A percentile compares a stretch with the other conserved stretches of the same genome.
These are phyloP conservation scores for Cladophialophora immunda DNA, from an alignment of 2,329 filamentous ascomycete species.

Conservation along the genomic window DNA sequence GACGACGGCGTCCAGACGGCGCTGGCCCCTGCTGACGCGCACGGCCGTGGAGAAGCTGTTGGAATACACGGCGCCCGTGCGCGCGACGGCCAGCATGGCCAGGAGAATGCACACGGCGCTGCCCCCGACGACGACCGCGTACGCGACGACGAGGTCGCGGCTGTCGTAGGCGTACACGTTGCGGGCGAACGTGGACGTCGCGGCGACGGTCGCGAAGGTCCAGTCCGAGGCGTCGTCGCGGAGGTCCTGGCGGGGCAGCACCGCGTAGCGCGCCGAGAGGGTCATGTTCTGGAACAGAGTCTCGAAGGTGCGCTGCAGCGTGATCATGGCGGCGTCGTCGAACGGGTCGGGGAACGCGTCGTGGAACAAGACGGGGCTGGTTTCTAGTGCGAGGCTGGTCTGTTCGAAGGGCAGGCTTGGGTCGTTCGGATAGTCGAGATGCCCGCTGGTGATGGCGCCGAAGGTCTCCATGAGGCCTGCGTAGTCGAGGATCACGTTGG, in stretches of 20 bases:
- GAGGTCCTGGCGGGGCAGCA: constrained; percentile 14
- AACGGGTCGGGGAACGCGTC: constrained; percentile 13
- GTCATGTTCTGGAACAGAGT: constrained; percentile 15
- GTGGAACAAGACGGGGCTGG: constrained; percentile 15
- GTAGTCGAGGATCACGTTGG: constrained; percentile 11
- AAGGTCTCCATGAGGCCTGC: constrained; percentile 16
- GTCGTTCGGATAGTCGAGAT: constrained; percentile 9
- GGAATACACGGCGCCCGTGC: constrained; percentile 16
- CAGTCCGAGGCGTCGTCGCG: constrained; percentile 6
- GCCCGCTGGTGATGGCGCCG: constrained; percentile 13
- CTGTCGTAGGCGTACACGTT: constrained; percentile 13
- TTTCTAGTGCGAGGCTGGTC: constrained; percentile 15
- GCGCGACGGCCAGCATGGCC: constrained; percentile 6
- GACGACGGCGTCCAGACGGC: constrained; percentile 3
- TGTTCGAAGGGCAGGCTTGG: constrained; percentile 2
- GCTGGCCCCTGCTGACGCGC: constrained; percentile 1
- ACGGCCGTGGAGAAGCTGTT: constrained; percentile 15
- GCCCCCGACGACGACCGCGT: background rate
- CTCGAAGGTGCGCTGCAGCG: constrained; percentile 8
- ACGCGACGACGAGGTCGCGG: constrained; percentile 9
- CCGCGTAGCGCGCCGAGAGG: constrained; percentile 7
- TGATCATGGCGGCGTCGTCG: constrained; percentile 7
- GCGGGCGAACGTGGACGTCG: constrained; percentile 12
- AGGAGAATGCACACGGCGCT: constrained; percentile 10
- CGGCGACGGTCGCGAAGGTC: constrained; percentile 8